These are phyloP conservation scores for Globisporangium okanoganense DNA, from an alignment of 352 stramenopile species.

Conservation along the genomic window DNA sequence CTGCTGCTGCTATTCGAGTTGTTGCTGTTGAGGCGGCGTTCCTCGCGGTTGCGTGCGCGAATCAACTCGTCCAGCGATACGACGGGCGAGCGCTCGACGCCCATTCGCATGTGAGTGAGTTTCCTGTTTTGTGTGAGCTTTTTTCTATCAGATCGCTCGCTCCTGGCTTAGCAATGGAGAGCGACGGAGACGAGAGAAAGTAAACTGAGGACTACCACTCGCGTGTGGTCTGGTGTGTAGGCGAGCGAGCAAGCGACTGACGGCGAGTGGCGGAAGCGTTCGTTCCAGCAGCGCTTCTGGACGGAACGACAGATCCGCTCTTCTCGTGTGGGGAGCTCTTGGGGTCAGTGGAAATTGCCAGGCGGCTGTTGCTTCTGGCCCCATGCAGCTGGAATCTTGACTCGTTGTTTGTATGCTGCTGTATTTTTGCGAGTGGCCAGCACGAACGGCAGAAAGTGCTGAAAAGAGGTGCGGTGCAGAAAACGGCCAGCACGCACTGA, in stretches of 20 bases:
- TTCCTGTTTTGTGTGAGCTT: too few relatives aligned
- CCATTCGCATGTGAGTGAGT: slow-evolving; percentile 1
- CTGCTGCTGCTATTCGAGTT: slow-evolving; percentile 6
- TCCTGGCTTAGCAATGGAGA: too few relatives aligned
- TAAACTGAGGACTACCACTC: neutral
- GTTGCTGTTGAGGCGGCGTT: slow-evolving; percentile 1
- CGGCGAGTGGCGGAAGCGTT: neutral
- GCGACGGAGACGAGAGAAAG: slow-evolving; percentile 1
- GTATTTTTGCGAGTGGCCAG: neutral
- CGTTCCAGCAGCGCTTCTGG: neutral
- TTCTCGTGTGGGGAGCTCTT: neutral
- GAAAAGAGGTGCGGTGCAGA: slow-evolving; percentile 4
- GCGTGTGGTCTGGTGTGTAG: neutral
- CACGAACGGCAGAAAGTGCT: neutral
- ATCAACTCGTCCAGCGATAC: slow-evolving; percentile 4
- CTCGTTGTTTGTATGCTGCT: neutral
- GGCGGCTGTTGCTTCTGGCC: neutral
- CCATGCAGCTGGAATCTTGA: neutral
- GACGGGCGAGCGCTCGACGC: slow-evolving; percentile 1
- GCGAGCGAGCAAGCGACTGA: neutral
- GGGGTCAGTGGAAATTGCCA: neutral
- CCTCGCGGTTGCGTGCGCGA: neutral
- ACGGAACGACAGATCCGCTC: neutral
- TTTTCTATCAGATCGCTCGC: too few relatives aligned
- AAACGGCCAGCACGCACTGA: slow-evolving; percentile 11